These are phyloP conservation scores for Rutstroemia sydowiana DNA, from an alignment of 2,329 filamentous ascomycete genomes.

Conservation along the genomic window DNA sequence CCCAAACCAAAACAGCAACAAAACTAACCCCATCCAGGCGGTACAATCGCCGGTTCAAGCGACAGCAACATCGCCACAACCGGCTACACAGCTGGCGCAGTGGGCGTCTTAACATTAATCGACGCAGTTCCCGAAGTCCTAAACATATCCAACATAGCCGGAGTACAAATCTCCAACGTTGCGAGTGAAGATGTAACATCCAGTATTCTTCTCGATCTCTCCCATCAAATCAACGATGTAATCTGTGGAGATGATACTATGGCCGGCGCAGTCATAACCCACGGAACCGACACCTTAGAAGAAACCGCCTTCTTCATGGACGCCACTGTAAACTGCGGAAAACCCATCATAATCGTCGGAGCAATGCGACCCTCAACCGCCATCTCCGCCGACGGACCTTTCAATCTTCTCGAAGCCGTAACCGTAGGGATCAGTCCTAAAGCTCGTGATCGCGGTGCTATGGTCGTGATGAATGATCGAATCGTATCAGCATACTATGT, in stretches of 20 bases:
- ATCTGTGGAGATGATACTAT: slow-evolving; percentile 28
- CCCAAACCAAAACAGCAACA: not conserved
- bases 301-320: slow-evolving; percentile 58
- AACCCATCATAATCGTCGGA: slow-evolving; percentile 53
- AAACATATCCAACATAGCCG: slow-evolving; percentile 46
- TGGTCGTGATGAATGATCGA: slow-evolving; percentile 56
- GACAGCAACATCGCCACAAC: slow-evolving; percentile 43
- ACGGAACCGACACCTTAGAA: slow-evolving; percentile 59
- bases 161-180: slow-evolving; percentile 45
- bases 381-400: slow-evolving; percentile 54
- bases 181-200: slow-evolving; percentile 42
- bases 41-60: slow-evolving; percentile 50
- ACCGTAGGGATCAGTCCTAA: slow-evolving; percentile 43
- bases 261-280: slow-evolving; percentile 50
- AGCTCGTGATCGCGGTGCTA: slow-evolving; percentile 44
- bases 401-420: slow-evolving; percentile 54
- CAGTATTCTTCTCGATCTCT: slow-evolving; percentile 40
- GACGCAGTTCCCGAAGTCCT: slow-evolving; percentile 47
- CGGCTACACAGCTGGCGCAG: slow-evolving; percentile 42
- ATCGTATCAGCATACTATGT: slow-evolving; percentile 51
- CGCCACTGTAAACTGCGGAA: slow-evolving; percentile 46
- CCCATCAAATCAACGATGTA: slow-evolving; percentile 41
- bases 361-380: slow-evolving; percentile 58
- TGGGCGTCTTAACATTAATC: slow-evolving; percentile 36
- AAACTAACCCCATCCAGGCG: slow-evolving; percentile 35